These are phyloP conservation scores for Tremellales sp. DNA, from an alignment of 1,284 basidiomycete species.

Conservation along the genomic window DNA sequence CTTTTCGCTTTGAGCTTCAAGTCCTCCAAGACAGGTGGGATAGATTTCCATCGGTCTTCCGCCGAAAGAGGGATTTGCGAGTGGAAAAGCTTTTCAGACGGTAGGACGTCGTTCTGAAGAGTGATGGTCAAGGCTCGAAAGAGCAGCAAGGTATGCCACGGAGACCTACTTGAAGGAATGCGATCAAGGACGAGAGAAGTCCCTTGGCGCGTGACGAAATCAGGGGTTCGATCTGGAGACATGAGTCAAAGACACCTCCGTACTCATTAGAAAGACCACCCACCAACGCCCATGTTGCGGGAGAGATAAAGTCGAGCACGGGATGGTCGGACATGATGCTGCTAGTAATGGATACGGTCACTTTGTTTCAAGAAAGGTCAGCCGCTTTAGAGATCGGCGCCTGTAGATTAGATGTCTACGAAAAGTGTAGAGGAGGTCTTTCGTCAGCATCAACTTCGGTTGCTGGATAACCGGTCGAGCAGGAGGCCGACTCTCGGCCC, in stretches of 20 bases:
- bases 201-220: slow-evolving; percentile 85
- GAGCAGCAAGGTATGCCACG: background rate
- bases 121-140: background rate
- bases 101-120: slow-evolving; percentile 75
- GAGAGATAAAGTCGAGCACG: slow-evolving; percentile 19
- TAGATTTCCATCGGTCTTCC: slow-evolving; percentile 71
- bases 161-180: slow-evolving; percentile 70
- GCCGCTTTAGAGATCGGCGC: too few relatives aligned
- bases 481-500: too few relatives aligned
- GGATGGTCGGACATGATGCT: slow-evolving; percentile 14
- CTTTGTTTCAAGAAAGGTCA: too few relatives aligned
- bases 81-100: slow-evolving; percentile 71
- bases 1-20: slow-evolving; percentile 84
- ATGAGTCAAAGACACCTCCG: slow-evolving; percentile 1
- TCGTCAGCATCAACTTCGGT: too few relatives aligned
- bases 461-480: too few relatives aligned
- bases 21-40: slow-evolving; percentile 75
- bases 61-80: slow-evolving; percentile 72
- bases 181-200: slow-evolving; percentile 73
- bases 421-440: too few relatives aligned
- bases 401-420: too few relatives aligned
- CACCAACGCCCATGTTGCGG: slow-evolving; percentile 28
- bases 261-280: background rate
- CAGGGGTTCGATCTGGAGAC: slow-evolving; percentile 74
- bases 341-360: too few relatives aligned